Base-by-base conservation (phyloP, 2,329 filamentous ascomycete genomes). In the Leptodontidium sp. region DNA sequence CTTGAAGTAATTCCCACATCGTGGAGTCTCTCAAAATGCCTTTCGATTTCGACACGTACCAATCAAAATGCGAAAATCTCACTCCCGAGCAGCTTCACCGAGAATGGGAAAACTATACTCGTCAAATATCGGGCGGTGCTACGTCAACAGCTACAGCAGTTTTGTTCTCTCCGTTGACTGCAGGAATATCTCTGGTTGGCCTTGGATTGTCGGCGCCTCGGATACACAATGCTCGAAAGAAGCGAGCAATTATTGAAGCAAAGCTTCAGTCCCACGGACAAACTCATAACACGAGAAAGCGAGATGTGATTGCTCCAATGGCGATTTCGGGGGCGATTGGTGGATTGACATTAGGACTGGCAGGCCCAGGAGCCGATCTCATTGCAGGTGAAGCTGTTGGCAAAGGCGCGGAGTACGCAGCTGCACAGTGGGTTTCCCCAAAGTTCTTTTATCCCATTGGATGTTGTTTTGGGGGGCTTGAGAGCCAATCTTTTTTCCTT, bases 31-130 rank as follows among this genome's bases (percentile, higher is more conserved):
- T 52, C 55, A 68, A 43, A 45, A 82, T 81, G 80, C 80, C 80
- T 4, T 82, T 82, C 70, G 80, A 82, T 70, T 82, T 81, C 62
- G 76, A 78, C n/a, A 75, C 74, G 2, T 82, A 82, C 70, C 77
- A 82, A 55, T 72, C 75, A 12, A 82, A 82, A 68, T 82, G 81
- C 73, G 74, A 76, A 43, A 76, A 70, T 15, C 74, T 82, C 32
- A 77, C 76, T 1, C 73, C 78, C 2, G 79, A 81, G 40, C 78
- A 81, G 40, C 78, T 82, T 14, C 80, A 82, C 55, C 74, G 76
- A 21, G 80, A 82, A 70, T 82, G 81, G 81, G 77, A 82, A 65
- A 81, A 82, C 71, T 82, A 83, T 57, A 82, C 81, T 4, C 79
- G 81, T 17, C 78, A 81, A 2, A 78, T 83, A 8, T 77, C 81